A percentile compares a stretch with the other conserved stretches of the same genome.
Evolutionary conservation across 768 basidiomycete genomes (phyloP).

Genomic region (Hydnomerulius pinastri): DNA sequence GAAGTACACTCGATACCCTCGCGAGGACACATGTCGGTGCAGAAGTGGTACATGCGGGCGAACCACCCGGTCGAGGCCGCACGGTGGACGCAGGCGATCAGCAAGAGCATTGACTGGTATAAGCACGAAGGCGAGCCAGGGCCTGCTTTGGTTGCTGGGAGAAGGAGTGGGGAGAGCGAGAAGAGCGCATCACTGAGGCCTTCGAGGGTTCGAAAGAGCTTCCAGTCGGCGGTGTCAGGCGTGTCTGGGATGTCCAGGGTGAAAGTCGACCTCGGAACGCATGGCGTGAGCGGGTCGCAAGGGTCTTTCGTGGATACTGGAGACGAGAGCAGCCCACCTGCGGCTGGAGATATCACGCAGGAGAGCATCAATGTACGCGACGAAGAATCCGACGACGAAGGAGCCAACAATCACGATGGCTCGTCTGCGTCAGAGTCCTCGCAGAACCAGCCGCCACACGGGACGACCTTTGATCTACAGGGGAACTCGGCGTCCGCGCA

Average conservation of each 20-base stretch:
- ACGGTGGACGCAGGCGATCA: conserved; percentile 81
- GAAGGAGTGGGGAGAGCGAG: conserved; percentile 53
- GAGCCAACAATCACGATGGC: conserved; percentile 43
- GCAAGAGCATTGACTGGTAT: conserved; percentile 72
- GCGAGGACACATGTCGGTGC: conserved; percentile 45
- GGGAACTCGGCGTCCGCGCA: conserved; percentile 74
- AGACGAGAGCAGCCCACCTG: conserved; percentile 18
- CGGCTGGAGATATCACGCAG: conserved; percentile 10
- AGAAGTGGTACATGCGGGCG: conserved; percentile 84
- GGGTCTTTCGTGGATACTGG: conserved; percentile 23
- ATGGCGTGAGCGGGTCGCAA: conserved; percentile 24
- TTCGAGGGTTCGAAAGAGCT: conserved; percentile 30
- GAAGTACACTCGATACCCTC: conserved; percentile 72
- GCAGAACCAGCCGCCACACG: conserved; percentile 53
- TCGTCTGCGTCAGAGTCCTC: conserved; percentile 47
- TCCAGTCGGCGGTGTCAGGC: conserved; percentile 29
- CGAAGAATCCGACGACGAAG: conserved; percentile 27
- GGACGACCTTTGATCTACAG: conserved; percentile 59
- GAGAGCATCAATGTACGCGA: conserved; percentile 28
- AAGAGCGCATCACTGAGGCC: conserved; percentile 38
- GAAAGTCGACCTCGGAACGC: conserved; percentile 26
- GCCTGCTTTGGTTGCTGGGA: conserved; percentile 25
- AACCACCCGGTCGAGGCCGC: conserved; percentile 89
- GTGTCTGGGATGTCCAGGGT: conserved; percentile 16
- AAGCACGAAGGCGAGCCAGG: conserved; percentile 41